Evolutionary conservation across 768 basidiomycete genomes (phyloP).

Genomic region (Mycena albidolilacea): DNA sequence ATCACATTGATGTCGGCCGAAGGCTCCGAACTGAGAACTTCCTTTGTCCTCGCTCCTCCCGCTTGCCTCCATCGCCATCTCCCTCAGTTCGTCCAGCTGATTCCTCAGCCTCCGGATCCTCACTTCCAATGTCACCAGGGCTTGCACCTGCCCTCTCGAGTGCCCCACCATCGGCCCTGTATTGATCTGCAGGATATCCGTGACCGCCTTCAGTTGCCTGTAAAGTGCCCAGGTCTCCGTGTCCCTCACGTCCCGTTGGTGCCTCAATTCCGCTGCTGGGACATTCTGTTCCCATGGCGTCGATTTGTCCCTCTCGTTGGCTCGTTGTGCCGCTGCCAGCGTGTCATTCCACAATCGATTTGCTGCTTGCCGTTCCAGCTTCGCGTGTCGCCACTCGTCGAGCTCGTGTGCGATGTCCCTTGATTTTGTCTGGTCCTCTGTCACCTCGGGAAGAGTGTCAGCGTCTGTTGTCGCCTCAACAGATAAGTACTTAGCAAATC

Average conservation of each 20-base stretch:
- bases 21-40: neutral
- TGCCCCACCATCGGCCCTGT: neutral
- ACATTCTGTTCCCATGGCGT: neutral
- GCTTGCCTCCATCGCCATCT: conserved; percentile 2
- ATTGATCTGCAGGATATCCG: neutral
- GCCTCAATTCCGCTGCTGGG: conserved; percentile 13
- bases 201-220: neutral
- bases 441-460: neutral
- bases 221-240: conserved; percentile 4
- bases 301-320: neutral
- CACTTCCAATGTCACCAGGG: conserved; percentile 16
- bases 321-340: neutral
- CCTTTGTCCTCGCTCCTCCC: too few relatives aligned
- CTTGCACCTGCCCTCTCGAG: neutral
- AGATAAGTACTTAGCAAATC: conserved; percentile 29
- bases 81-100: conserved; percentile 30
- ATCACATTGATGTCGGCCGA: neutral
- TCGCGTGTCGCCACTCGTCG: neutral
- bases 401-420: neutral
- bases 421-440: too few relatives aligned
- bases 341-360: conserved; percentile 7
- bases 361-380: neutral
- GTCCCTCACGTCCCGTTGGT: neutral
- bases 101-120: conserved; percentile 11
- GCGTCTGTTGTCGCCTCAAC: neutral